phyloP scores from a whole-genome alignment of 2,329 filamentous ascomycete genomes.

The Ophiostoma sp. region DNA sequence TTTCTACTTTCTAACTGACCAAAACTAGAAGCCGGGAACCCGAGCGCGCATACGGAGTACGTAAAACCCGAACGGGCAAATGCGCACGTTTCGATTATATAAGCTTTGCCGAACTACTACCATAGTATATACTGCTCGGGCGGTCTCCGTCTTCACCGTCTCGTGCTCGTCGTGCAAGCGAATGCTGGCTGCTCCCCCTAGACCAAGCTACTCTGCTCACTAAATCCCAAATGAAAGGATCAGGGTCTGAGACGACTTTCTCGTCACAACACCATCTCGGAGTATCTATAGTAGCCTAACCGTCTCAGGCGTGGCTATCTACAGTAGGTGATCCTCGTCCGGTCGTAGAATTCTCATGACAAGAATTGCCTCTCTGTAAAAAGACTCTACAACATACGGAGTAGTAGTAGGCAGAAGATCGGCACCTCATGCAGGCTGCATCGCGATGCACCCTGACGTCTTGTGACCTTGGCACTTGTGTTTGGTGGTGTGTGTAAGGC shows the following conservation, averaged over 20 bases:
- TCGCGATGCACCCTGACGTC: constrained; percentile 4
- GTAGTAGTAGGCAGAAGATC: not conserved
- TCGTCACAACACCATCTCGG: too few relatives aligned
- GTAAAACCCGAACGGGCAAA: constrained; percentile 14
- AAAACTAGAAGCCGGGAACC: not conserved
- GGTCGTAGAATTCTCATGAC: too few relatives aligned
- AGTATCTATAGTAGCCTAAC: not conserved
- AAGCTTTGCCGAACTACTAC: not conserved
- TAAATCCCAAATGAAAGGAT: not conserved
- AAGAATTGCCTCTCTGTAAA: too few relatives aligned
- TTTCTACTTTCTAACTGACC: not conserved
- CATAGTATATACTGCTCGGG: too few relatives aligned
- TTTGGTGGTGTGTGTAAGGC: not conserved
- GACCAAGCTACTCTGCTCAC: not conserved
- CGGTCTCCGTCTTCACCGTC: not conserved
- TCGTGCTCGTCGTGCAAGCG: not conserved
- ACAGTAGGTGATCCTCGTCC: too few relatives aligned
- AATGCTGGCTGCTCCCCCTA: not conserved
- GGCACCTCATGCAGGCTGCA: not conserved
- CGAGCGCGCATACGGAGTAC: constrained; percentile 3
- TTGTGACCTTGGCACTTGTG: not conserved
- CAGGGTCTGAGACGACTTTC: not conserved
- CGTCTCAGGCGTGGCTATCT: too few relatives aligned
- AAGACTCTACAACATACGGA: too few relatives aligned
- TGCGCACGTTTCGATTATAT: constrained; percentile 2